These are phyloP conservation scores for Calonectria multiphialidica DNA, from an alignment of 2,329 filamentous ascomycete genomes.

Conservation along the genomic window DNA sequence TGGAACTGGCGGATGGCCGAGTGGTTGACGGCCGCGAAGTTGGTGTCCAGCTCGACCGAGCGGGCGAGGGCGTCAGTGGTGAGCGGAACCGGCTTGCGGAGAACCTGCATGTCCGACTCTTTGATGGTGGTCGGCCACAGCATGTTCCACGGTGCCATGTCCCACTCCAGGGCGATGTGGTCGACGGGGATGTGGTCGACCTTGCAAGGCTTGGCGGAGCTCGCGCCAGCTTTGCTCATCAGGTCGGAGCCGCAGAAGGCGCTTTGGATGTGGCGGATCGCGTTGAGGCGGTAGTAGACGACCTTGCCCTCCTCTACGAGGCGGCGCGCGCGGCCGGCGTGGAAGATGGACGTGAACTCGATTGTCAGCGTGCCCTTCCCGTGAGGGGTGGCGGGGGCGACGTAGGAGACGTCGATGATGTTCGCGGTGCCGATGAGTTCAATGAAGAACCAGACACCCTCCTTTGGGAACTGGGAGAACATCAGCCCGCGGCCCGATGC, in stretches of 20 bases:
- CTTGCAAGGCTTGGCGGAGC: too few relatives aligned
- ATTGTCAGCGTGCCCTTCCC: constrained; percentile 24
- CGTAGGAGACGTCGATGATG: constrained; percentile 23
- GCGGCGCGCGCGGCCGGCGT: neutral
- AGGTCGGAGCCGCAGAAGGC: neutral
- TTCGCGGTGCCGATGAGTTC: constrained; percentile 16
- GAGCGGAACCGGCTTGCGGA: neutral
- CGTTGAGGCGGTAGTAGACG: neutral
- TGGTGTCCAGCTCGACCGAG: neutral
- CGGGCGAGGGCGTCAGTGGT: neutral
- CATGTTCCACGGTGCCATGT: neutral
- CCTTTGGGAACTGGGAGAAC: constrained; percentile 31
- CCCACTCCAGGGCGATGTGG: constrained; percentile 17
- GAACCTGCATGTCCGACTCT: neutral
- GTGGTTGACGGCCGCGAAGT: neutral
- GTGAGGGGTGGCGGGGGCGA: accelerated
- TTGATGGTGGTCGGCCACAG: neutral
- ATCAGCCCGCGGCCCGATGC: constrained; percentile 27
- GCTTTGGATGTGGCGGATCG: neutral
- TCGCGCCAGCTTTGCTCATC: neutral
- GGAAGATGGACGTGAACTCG: constrained; percentile 34
- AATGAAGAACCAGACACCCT: constrained; percentile 37
- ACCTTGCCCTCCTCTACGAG: neutral
- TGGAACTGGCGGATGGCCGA: neutral
- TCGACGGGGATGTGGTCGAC: neutral